phyloP scores from a whole-genome alignment of 768 basidiomycete genomes.

The Mrakia frigida region DNA sequence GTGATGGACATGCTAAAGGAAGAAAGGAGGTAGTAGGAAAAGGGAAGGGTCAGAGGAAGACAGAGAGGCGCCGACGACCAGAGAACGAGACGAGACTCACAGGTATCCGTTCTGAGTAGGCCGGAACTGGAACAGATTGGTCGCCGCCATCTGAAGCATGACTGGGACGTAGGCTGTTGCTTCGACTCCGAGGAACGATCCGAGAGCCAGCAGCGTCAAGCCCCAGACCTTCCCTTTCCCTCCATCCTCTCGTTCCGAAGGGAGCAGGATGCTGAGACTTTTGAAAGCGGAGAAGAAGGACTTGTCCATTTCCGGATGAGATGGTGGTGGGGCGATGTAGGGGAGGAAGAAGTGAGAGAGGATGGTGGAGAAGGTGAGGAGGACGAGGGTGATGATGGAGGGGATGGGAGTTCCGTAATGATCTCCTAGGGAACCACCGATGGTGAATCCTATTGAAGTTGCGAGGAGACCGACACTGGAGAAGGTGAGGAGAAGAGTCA shows the following conservation, averaged over 20 bases:
- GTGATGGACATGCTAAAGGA: too few relatives aligned
- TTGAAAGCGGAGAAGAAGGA: slow-evolving; percentile 37
- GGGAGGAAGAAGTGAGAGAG: slow-evolving; percentile 32
- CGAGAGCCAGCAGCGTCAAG: slow-evolving; percentile 36
- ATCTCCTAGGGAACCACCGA: slow-evolving; percentile 35
- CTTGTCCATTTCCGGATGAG: too few relatives aligned
- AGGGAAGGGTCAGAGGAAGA: too few relatives aligned
- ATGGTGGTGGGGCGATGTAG: too few relatives aligned
- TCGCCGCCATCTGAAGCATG: slow-evolving; percentile 39
- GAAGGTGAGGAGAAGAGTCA: too few relatives aligned
- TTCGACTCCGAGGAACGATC: slow-evolving; percentile 39
- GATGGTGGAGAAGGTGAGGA: slow-evolving; percentile 39
- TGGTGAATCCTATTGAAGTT: slow-evolving; percentile 34
- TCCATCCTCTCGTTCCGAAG: slow-evolving; percentile 21
- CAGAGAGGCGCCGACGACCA: too few relatives aligned
- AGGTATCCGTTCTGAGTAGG: slow-evolving; percentile 33
- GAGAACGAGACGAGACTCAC: too few relatives aligned
- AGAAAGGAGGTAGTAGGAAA: too few relatives aligned
- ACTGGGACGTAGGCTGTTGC: slow-evolving; percentile 39
- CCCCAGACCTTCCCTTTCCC: slow-evolving; percentile 28
- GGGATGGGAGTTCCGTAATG: slow-evolving; percentile 37
- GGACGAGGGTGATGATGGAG: slow-evolving; percentile 39
- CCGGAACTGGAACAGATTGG: slow-evolving; percentile 40
- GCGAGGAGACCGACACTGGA: too few relatives aligned
- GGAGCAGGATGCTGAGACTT: slow-evolving; percentile 38